Percentiles rank a stretch among this genome's conserved stretches.
phyloP scores from a whole-genome alignment of 108 stramenopile species.

The Epithemia pelagica region DNA sequence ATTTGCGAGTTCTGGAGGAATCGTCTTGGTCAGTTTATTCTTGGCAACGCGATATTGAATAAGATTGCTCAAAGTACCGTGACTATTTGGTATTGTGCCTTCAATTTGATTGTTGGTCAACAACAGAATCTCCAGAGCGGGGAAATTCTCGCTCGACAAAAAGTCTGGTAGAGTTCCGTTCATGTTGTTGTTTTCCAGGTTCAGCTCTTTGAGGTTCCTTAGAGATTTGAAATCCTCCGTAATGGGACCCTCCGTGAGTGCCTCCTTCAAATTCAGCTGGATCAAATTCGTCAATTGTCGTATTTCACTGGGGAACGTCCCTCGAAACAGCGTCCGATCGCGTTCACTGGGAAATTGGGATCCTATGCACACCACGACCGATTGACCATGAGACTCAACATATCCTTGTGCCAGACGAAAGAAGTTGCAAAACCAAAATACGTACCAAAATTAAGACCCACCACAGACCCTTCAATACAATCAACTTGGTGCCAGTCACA shows the following conservation, averaged over 20 bases:
- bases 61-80: neutral
- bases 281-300: neutral
- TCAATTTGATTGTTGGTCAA: neutral
- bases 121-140: neutral
- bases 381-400: neutral
- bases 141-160: neutral
- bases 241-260: neutral
- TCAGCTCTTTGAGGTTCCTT: neutral
- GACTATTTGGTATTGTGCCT: neutral
- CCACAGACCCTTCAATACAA: neutral
- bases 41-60: neutral
- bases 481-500: conserved; percentile 2
- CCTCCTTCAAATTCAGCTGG: neutral
- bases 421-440: neutral
- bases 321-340: neutral
- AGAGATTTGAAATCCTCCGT: neutral
- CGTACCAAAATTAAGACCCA: neutral
- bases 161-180: neutral
- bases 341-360: neutral
- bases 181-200: neutral
- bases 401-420: too few relatives aligned
- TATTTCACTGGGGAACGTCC: neutral
- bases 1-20: neutral
- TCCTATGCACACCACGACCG: too few relatives aligned
- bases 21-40: neutral